Percentiles rank a stretch among this genome's conserved stretches.
These are phyloP conservation scores for Hyphopichia wangnamkhiaoensis DNA, from an alignment of 1,139 yeast genomes.

Conservation along the genomic window DNA sequence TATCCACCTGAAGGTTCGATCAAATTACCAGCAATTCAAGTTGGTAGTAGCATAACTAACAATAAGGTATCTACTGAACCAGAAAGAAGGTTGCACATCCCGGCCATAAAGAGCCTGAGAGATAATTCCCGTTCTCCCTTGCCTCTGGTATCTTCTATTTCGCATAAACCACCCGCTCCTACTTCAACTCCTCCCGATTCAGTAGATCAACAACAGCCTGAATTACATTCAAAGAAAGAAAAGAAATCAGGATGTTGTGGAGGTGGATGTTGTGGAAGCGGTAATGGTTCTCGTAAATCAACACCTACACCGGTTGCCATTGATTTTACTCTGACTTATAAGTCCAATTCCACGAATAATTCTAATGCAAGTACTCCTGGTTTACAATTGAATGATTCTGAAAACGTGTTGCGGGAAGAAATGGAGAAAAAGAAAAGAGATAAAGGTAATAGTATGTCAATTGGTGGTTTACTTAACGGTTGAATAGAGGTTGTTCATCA, in stretches of 20 bases:
- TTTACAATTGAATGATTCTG: not conserved
- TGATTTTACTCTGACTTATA: slow-evolving; percentile 12
- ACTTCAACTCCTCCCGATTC: not conserved
- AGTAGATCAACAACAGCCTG: no score
- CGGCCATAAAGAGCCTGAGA: no score
- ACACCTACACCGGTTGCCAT: slow-evolving; percentile 12
- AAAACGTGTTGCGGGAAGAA: slow-evolving; percentile 1
- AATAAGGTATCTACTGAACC: no score
- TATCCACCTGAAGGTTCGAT: no score
- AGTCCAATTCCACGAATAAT: not conserved
- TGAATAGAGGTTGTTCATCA: no score
- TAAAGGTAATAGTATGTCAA: slow-evolving; percentile 20
- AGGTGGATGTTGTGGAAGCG: slow-evolving; percentile 3
- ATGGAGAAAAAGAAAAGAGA: not conserved
- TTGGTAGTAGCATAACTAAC: no score
- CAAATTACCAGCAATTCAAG: no score
- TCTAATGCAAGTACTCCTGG: not conserved
- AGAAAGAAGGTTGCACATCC: no score
- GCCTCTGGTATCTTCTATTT: no score
- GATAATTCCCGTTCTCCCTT: no score
- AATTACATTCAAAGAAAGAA: not conserved
- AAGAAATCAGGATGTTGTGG: slow-evolving; percentile 1
- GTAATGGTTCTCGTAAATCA: slow-evolving; percentile 3
- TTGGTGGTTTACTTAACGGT: slow-evolving; percentile 39
- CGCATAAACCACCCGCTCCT: no score